Evolutionary conservation across 345 rosid species (phyloP), one percentile per base, ranked within the genome.

Genomic region (Sisymbrium altissimum): DNA sequence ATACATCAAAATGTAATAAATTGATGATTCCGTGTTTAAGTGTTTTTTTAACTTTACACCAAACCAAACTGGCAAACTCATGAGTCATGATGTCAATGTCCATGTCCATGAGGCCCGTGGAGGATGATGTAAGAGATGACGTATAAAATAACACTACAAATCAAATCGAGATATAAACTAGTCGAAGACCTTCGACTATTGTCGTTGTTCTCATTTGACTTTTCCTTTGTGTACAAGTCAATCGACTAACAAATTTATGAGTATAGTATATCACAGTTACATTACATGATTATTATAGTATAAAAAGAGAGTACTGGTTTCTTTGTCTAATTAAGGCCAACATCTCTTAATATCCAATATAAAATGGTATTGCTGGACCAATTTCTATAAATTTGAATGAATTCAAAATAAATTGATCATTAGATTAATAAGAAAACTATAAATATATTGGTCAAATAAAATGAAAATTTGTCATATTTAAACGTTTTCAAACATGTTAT

Each of bases 51-150:
- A 53, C 80, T 76, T 76, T 76, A 54, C 66, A 63, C 75, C 80
- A 76, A 44, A 62, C 71, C 4, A 27, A 52, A 25, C n/a, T 25
- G 57, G 57, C 57, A 64, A 70, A 63, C 80, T 76, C 80, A 76
- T 63, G 80, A 76, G 71, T 76, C 80, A 70, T 76, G 66, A 70
- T 70, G 64, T 62, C 80, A 9, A 63, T 56, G 75, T 69, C 74
- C 74, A 69, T 68, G 64, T 66, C 61, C 72, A 74, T 66, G 78
- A 55, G 66, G 64, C 75, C 62, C 80, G 80, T 76, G 80, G 75
- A 70, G 27, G 71, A 38, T 76, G 80, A 76, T 70, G 61, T 70
- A 76, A 70, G 70, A 70, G 71, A 55, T 76, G 80, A 76, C 80
- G 75, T 64, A 56, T 70, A 63, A 69, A 62, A 25, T 69, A 53